Base-by-base conservation (phyloP, 164 flowering plant genomes). In the Tinospora cordifolia region DNA sequence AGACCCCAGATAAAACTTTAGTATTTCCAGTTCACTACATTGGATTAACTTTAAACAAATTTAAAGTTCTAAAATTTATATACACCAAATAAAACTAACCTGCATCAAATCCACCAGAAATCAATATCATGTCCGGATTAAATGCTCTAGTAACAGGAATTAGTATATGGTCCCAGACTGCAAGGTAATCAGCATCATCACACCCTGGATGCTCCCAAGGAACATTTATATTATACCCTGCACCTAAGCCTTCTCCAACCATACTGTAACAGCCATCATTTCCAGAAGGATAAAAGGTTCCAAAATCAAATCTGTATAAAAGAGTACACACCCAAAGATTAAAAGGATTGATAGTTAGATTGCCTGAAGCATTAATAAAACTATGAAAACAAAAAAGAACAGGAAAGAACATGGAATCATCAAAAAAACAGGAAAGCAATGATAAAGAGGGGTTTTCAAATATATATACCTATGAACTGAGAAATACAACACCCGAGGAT, bases 51-150 rank as follows among this genome's bases (percentile, higher is more conserved):
- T 51, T 51, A n/a, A 51, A 54, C 24, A n/a, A 17, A 54, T 54
- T 19, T 6, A 19, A 15, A 17, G 21, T 54, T 7, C n/a, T 54
- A 4, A 21, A 8, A 60, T 15, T 57, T 57, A 44, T 5, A 12
- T 22, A 59, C 10, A 47, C 30, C 25, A 8, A 71, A 47, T 27
- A 68, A 66, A 63, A 11, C 77, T 63, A 49, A 92, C 99, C 99
- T 85, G 98, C 96, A 87, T 95, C 99, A 82, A 92, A 95, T 75
- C 99, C 99, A 38, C 92, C 99, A 74, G 99, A 95, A 65, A 95
- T 74, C 6, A 95, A 77, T 62, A 95, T 81, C 65, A 95, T 77
- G 69, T 95, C 99, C 21, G 99, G 99, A 75, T 83, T 76, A 73
- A 84, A 95, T 71, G 83, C 87, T 82, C 80, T 87, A 6, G 93